These are phyloP conservation scores for Hemileia vastatrix DNA, from an alignment of 1,284 basidiomycete species.

Conservation along the genomic window DNA sequence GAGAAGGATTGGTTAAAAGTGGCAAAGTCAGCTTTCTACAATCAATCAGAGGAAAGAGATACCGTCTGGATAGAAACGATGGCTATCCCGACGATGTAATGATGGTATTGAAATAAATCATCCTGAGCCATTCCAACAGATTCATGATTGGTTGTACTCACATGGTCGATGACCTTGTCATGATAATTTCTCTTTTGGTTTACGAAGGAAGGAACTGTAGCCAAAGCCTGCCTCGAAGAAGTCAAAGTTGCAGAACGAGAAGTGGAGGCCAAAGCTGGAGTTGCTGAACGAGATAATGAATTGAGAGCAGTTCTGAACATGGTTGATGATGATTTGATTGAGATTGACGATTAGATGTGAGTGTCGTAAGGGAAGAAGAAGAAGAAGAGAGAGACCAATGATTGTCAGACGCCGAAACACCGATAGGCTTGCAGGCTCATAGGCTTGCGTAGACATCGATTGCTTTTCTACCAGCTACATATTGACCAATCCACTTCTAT, in stretches of 20 bases:
- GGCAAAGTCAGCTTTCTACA: background rate
- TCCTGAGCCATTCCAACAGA: too few species aligned
- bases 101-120: too few species aligned
- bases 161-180: constrained; percentile 44
- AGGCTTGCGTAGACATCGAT: too few species aligned
- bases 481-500: too few species aligned
- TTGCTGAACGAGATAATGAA: background rate
- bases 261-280: background rate
- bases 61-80: background rate
- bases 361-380: background rate
- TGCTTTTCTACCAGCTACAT: too few species aligned
- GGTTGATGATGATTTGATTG: background rate
- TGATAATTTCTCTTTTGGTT: constrained; percentile 36
- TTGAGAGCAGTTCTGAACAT: background rate
- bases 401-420: too few species aligned
- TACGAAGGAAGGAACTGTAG: background rate
- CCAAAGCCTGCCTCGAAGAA: background rate
- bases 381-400: background rate
- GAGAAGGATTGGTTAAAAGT: background rate
- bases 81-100: background rate
- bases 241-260: background rate
- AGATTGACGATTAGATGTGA: background rate
- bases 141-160: background rate
- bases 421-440: too few species aligned
- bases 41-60: background rate